These are phyloP conservation scores for Hsuehochloa calcarea DNA, from an alignment of 176 grass and related monocot genomes.

Conservation along the genomic window DNA sequence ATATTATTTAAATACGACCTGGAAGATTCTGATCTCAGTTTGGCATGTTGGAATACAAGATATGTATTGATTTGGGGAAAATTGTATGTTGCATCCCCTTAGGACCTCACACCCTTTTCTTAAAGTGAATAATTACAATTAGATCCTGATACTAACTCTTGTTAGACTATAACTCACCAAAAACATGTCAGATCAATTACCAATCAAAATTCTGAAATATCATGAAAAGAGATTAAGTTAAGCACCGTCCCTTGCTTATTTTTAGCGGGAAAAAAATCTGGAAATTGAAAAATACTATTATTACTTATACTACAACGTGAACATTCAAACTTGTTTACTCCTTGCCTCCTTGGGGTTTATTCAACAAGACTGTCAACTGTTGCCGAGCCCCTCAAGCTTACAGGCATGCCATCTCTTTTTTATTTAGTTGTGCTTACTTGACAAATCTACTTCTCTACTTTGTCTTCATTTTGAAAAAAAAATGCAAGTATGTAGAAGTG, in stretches of 20 bases:
- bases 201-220: conserved; percentile 13
- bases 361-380: not conserved
- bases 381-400: not conserved
- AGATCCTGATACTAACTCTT: not conserved
- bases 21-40: not conserved
- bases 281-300: not conserved
- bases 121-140: conserved; percentile 2
- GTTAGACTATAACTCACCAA: not conserved
- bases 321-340: not conserved
- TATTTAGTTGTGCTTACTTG: not conserved
- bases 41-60: not conserved
- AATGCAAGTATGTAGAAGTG: not conserved
- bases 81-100: not conserved
- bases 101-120: not conserved
- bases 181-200: not conserved
- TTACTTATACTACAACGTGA: not conserved
- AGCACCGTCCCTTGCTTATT: not conserved
- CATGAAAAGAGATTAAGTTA: not conserved
- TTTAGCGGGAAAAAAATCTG: not conserved
- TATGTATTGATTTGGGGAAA: not conserved
- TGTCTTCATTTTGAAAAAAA: not conserved
- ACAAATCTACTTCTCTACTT: not conserved
- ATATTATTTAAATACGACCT: not conserved
- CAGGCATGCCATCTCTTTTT: conserved; percentile 2
- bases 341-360: not conserved